Evolutionary conservation across 768 basidiomycete species (phyloP), one percentile per base, ranked within the genome.

Genomic region (Leccinum truebloodii): DNA sequence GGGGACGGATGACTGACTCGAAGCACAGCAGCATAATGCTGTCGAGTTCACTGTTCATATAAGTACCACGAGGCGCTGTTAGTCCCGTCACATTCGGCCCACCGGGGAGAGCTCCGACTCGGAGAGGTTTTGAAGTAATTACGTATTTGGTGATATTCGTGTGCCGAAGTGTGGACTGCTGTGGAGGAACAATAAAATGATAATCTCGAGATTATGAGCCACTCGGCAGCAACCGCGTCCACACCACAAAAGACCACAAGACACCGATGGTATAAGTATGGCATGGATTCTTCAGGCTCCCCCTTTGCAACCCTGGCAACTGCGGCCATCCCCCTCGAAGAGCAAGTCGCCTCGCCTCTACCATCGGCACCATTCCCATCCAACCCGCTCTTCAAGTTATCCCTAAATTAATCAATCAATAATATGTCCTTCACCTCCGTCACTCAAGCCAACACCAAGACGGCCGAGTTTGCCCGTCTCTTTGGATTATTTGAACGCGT

Each of bases 401-500:
- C 52, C 26, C 48, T 60, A 51, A 63, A 48, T 57, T 53, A 39
- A 61, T 52, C 46, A 49, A 54, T 46, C 52, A 53, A 46, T 57
- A 52, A 60, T 52, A 73, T 73, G 72, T 24, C 65, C 1, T 12
- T 65, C n/a, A 61, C 57, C 9, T 54, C 64, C 16, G 60, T 59
- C 53, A 64, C 67, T 39, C 55, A 72, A 46, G 65, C 69, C 44
- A 72, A 80, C 28, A 62, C 75, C 53, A 82, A 78, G 67, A 79
- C 73, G 10, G 78, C 80, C 44, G 85, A 86, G 54, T 82, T 85
- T 63, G 81, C 81, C 2, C 75, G 76, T 55, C 80, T 87, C 39
- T 82, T 84, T 59, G 76, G 80, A 44, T 70, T 83, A 55, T 85
- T 85, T 63, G 81, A 86, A 44, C 78, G 76, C 35, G 78, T 86